Conservation (phyloP, 768 basidiomycete species). For the Auricularia auricula-judae region DNA sequence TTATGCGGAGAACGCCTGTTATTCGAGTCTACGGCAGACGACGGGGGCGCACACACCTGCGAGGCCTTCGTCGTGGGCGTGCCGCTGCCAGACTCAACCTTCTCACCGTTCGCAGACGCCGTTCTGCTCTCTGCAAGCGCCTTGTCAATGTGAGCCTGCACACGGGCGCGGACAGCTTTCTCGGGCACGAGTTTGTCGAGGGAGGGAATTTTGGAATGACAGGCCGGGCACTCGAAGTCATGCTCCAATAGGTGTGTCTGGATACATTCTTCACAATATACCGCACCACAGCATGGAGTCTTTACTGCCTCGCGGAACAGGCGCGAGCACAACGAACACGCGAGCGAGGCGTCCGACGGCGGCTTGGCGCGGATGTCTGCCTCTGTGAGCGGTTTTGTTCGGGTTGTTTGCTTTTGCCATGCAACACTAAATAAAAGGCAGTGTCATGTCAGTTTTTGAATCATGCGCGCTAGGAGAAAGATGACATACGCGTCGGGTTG, state of each 20-base stretch:
- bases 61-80: slow-evolving; percentile 6
- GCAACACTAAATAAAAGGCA: slow-evolving; percentile 48
- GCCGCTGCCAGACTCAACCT: slow-evolving; percentile 9
- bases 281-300: slow-evolving; percentile 85
- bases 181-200: slow-evolving; percentile 80
- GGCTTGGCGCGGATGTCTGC: slow-evolving; percentile 78
- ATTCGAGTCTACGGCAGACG: slow-evolving; percentile 6
- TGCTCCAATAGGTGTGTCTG: slow-evolving; percentile 88
- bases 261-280: slow-evolving; percentile 96
- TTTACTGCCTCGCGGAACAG: slow-evolving; percentile 90
- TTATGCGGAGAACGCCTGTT: neutral
- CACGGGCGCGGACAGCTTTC: slow-evolving; percentile 65
- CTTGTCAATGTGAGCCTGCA: slow-evolving; percentile 72
- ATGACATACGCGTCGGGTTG: slow-evolving; percentile 84
- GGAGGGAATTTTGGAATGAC: slow-evolving; percentile 76
- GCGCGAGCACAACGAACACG: slow-evolving; percentile 87
- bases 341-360: slow-evolving; percentile 66
- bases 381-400: slow-evolving; percentile 69
- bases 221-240: slow-evolving; percentile 90
- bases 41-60: slow-evolving; percentile 9
- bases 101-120: slow-evolving; percentile 47
- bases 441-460: neutral
- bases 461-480: neutral
- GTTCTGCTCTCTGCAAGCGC: slow-evolving; percentile 47
- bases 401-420: slow-evolving; percentile 86